Conservation (phyloP, 1,284 basidiomycete species). For the Sanghuangporus baumii region DNA sequence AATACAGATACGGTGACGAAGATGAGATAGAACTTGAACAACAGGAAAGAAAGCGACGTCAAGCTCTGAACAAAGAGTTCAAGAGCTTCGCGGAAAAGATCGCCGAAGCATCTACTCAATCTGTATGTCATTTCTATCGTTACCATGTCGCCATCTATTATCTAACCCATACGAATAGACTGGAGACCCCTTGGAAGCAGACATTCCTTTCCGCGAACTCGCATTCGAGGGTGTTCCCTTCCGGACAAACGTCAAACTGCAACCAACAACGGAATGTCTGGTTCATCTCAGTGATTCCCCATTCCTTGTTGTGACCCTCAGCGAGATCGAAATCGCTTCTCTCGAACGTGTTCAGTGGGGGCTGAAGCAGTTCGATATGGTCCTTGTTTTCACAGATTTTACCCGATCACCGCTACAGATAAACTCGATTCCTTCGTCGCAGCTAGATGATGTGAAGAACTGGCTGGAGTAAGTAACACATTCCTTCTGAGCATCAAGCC, state of each 20-base stretch:
- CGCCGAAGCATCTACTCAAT: slow-evolving; percentile 75
- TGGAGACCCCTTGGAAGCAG: slow-evolving; percentile 86
- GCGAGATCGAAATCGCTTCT: slow-evolving; percentile 95
- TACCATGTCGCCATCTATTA: neutral
- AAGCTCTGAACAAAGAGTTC: slow-evolving; percentile 92
- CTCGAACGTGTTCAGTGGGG: slow-evolving; percentile 97
- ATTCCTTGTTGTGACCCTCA: slow-evolving; percentile 92
- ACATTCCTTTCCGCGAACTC: slow-evolving; percentile 95
- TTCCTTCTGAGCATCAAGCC: neutral
- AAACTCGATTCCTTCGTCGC: slow-evolving; percentile 88
- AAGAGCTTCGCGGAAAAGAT: slow-evolving; percentile 92
- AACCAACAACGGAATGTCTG: slow-evolving; percentile 96
- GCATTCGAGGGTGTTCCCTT: slow-evolving; percentile 97
- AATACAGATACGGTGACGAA: slow-evolving; percentile 96
- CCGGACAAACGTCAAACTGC: slow-evolving; percentile 90
- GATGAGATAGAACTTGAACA: slow-evolving; percentile 99
- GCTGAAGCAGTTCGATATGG: slow-evolving; percentile 95
- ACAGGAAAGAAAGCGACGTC: slow-evolving; percentile 87
- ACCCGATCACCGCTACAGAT: slow-evolving; percentile 88
- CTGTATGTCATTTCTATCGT: slow-evolving; percentile 38
- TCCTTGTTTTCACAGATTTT: slow-evolving; percentile 96
- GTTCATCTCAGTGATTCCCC: slow-evolving; percentile 95
- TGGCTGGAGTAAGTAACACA: slow-evolving; percentile 86
- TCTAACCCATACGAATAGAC: slow-evolving; percentile 35
- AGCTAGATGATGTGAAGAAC: slow-evolving; percentile 94